Evolutionary conservation across 768 basidiomycete genomes (phyloP).

Genomic region (Tremella fuciformis): DNA sequence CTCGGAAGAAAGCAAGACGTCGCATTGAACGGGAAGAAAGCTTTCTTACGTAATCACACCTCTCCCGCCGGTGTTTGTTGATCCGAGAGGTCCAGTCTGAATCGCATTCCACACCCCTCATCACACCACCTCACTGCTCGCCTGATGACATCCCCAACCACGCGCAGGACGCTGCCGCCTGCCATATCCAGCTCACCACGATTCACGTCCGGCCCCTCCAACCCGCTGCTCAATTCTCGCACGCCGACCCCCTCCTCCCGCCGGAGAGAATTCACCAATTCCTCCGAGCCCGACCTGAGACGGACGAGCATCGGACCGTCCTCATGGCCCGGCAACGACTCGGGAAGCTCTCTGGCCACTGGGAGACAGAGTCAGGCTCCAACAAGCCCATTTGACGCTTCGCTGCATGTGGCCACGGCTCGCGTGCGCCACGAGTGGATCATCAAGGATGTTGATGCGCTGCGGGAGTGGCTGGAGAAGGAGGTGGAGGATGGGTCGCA

Average conservation of each 20-base stretch:
- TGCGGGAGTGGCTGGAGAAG: background rate
- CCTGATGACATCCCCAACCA: no score
- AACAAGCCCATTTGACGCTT: background rate
- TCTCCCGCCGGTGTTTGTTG: no score
- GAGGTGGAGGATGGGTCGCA: background rate
- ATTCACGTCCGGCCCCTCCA: constrained; percentile 27
- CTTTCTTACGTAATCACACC: no score
- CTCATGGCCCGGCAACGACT: background rate
- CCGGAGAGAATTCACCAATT: background rate
- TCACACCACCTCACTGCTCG: no score
- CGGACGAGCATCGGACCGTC: background rate
- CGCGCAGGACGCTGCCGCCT: no score
- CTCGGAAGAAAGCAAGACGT: no score
- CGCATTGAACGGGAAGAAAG: no score
- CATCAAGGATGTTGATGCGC: background rate
- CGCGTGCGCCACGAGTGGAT: background rate
- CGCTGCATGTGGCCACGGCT: background rate
- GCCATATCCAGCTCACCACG: no score
- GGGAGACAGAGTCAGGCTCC: background rate
- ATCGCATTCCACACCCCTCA: no score
- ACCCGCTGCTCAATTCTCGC: background rate
- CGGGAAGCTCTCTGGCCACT: background rate
- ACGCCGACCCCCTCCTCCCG: background rate
- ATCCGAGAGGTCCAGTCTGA: no score
- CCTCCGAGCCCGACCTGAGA: constrained; percentile 3